Percentiles rank a stretch among this genome's conserved stretches.
Evolutionary conservation across 345 rosid species (phyloP).

Genomic region (Arabidopsis arenosa): DNA sequence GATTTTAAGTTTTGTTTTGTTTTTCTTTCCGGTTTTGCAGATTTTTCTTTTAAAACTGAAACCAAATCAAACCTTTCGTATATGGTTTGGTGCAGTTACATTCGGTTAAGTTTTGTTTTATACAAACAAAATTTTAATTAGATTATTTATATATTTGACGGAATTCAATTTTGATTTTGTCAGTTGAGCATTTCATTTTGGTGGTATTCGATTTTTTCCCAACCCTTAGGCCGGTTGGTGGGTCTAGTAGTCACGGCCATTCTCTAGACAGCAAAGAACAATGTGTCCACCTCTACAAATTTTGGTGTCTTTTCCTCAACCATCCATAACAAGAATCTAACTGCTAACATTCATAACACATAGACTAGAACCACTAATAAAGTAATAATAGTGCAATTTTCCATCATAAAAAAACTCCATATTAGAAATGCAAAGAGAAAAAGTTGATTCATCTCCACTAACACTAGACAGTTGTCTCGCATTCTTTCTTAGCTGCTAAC

Average conservation of each 20-base stretch:
- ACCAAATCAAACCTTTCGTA: background rate
- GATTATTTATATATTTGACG: no score
- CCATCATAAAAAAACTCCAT: background rate
- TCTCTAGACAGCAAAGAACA: background rate
- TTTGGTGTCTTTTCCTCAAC: background rate
- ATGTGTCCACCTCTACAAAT: constrained; percentile 2
- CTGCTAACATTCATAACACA: background rate
- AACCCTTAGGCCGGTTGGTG: constrained; percentile 12
- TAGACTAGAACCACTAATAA: background rate
- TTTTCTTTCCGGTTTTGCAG: background rate
- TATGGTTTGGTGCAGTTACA: background rate
- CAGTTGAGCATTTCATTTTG: background rate
- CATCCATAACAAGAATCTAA: background rate
- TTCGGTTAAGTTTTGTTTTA: background rate
- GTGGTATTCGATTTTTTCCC: background rate
- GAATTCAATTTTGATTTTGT: background rate
- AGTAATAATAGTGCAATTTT: background rate
- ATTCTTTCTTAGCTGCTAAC: background rate
- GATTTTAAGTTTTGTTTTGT: background rate
- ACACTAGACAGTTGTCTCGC: constrained; percentile 6
- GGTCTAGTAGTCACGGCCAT: constrained; percentile 10
- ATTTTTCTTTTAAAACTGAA: background rate
- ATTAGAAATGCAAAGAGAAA: no score
- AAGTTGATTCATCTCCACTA: background rate
- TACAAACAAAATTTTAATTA: background rate